These are phyloP conservation scores for Botrytis aclada DNA, from an alignment of 2,329 filamentous ascomycete genomes.

Conservation along the genomic window DNA sequence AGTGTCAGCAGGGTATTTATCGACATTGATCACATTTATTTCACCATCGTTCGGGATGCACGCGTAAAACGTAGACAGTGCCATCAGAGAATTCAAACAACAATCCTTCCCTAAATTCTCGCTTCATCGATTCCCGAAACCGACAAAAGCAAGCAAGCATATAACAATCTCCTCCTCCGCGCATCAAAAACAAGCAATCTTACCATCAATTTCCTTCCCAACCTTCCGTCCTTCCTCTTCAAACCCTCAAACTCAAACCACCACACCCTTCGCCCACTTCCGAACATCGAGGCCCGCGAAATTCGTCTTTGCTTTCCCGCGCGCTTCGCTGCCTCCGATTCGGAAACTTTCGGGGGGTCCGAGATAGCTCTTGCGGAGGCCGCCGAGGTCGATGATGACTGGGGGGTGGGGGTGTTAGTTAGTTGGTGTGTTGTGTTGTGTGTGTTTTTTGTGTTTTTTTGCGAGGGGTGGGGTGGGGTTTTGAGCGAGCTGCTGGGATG, in stretches of 20 bases:
- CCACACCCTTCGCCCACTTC: slow-evolving; percentile 6
- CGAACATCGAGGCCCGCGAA: slow-evolving; percentile 22
- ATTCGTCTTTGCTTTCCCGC: slow-evolving; percentile 27
- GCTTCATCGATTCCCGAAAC: not conserved
- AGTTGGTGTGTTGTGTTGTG: too few relatives aligned
- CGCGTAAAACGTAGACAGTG: not conserved
- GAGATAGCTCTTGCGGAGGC: slow-evolving; percentile 41
- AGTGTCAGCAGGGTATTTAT: not conserved
- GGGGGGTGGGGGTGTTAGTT: too few relatives aligned
- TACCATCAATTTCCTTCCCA: too few relatives aligned
- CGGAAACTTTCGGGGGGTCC: slow-evolving; percentile 42
- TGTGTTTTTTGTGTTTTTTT: too few relatives aligned
- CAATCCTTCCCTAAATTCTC: not conserved
- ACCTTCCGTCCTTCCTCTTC: not conserved
- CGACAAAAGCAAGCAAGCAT: not conserved
- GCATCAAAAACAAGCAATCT: not conserved
- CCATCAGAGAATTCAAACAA: not conserved
- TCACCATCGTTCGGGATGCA: not conserved
- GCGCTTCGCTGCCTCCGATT: slow-evolving; percentile 24
- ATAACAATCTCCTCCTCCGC: not conserved
- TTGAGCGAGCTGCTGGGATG: too few relatives aligned
- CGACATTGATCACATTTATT: not conserved
- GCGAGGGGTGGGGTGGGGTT: too few relatives aligned
- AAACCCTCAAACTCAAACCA: too few relatives aligned
- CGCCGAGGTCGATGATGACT: slow-evolving; percentile 43